Evolutionary conservation across 352 stramenopile species (phyloP).

Genomic region (Globisporangium yorkense): DNA sequence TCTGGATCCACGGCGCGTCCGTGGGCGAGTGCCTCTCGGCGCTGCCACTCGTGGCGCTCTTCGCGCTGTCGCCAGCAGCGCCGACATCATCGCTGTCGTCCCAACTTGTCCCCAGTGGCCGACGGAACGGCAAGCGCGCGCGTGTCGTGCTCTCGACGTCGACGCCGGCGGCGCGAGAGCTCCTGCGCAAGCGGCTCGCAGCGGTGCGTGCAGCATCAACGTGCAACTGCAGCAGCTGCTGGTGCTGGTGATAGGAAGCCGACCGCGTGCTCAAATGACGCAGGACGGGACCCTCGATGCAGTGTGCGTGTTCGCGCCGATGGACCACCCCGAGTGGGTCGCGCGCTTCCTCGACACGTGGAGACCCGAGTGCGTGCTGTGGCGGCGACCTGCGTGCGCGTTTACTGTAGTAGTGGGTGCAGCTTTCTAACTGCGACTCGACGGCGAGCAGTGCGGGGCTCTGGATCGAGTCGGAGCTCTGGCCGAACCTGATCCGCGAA

Average conservation of each 20-base stretch:
- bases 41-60: conserved; percentile 53
- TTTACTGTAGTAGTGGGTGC: neutral
- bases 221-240: neutral
- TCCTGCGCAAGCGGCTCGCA: conserved; percentile 25
- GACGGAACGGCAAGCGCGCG: neutral
- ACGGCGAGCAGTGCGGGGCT: conserved; percentile 36
- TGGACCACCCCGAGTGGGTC: conserved; percentile 50
- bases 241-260: neutral
- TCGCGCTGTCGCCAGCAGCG: neutral
- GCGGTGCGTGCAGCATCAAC: neutral
- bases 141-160: conserved; percentile 68
- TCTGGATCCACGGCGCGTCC: conserved; percentile 75
- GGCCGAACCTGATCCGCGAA: conserved; percentile 63
- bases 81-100: too few relatives aligned
- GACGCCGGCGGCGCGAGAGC: conserved; percentile 44
- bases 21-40: conserved; percentile 69
- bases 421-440: too few relatives aligned
- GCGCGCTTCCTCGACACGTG: conserved; percentile 56
- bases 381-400: neutral
- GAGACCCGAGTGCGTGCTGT: conserved; percentile 43
- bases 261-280: neutral
- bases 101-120: neutral
- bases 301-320: conserved; percentile 55
- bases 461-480: conserved; percentile 82
- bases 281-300: conserved; percentile 12